phyloP scores from a whole-genome alignment of 176 grass and related monocot genomes.

The Zizania latifolia region DNA sequence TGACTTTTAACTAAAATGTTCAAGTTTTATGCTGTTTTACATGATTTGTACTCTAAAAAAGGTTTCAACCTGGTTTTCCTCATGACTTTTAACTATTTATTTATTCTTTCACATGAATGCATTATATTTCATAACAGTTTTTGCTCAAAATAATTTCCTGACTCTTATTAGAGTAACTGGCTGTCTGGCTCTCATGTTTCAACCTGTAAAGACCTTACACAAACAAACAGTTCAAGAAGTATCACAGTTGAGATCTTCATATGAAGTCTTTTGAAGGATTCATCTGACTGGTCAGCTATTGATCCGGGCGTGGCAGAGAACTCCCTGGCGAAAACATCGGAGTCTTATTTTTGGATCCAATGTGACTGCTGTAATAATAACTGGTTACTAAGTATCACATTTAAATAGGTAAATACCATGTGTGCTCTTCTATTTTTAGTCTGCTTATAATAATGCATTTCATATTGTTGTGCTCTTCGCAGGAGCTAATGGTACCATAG shows the following conservation, averaged over 20 bases:
- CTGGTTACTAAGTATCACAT: slow-evolving; percentile 39
- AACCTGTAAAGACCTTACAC: neutral
- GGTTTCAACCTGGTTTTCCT: no score
- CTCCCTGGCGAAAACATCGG: slow-evolving; percentile 72
- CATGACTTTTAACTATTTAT: no score
- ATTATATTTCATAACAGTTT: neutral
- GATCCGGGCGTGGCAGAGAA: slow-evolving; percentile 75
- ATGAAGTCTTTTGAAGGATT: slow-evolving; percentile 39
- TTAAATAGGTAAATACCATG: neutral
- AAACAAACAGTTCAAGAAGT: neutral
- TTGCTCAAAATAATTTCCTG: neutral
- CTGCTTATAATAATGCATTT: neutral
- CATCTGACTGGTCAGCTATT: slow-evolving; percentile 56
- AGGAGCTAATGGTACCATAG: slow-evolving; percentile 78
- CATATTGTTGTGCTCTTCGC: neutral
- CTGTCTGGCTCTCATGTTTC: neutral
- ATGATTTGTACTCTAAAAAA: neutral
- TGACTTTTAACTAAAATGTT: neutral
- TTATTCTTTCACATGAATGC: no score
- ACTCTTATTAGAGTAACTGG: neutral
- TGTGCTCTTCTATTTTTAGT: neutral
- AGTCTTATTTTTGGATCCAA: slow-evolving; percentile 81
- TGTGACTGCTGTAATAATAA: slow-evolving; percentile 84
- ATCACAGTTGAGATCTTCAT: neutral
- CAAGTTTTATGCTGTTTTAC: neutral